These are phyloP conservation scores for Aspergillus affinis DNA, from an alignment of 495 filamentous ascomycete species.

Conservation along the genomic window DNA sequence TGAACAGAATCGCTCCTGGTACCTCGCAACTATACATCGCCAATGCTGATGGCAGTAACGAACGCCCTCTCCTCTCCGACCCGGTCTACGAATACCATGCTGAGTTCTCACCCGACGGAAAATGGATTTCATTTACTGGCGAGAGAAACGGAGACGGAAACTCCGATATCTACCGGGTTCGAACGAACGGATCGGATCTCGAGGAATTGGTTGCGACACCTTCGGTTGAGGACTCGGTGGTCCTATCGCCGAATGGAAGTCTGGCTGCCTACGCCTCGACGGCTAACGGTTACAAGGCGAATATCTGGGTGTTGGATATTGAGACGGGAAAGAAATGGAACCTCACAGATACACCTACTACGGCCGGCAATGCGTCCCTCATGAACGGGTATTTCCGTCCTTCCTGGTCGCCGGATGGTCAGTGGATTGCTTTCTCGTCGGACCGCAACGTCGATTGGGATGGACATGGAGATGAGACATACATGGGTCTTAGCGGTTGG, in stretches of 20 bases:
- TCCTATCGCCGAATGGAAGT: slow-evolving; percentile 30
- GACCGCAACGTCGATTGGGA: slow-evolving; percentile 26
- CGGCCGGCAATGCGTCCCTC: slow-evolving; percentile 14
- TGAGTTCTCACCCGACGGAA: slow-evolving; percentile 30
- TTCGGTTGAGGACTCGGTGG: slow-evolving; percentile 26
- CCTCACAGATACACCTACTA: slow-evolving; percentile 21
- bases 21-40: slow-evolving; percentile 34
- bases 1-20: slow-evolving; percentile 38
- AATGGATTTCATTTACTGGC: slow-evolving; percentile 31
- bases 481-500: slow-evolving; percentile 19
- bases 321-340: slow-evolving; percentile 26
- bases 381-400: slow-evolving; percentile 35
- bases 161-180: slow-evolving; percentile 31
- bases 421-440: slow-evolving; percentile 27
- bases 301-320: slow-evolving; percentile 32
- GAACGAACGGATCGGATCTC: slow-evolving; percentile 25
- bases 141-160: slow-evolving; percentile 34
- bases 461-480: slow-evolving; percentile 23
- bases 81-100: slow-evolving; percentile 39
- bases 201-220: slow-evolving; percentile 23
- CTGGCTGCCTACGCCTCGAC: slow-evolving; percentile 30
- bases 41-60: slow-evolving; percentile 32
- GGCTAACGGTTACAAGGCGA: slow-evolving; percentile 20
- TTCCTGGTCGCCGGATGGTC: slow-evolving; percentile 29
- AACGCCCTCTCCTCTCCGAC: slow-evolving; percentile 27